These are phyloP conservation scores for Epicoccum sorghinum DNA, from an alignment of 2,329 filamentous ascomycete species.

Conservation along the genomic window DNA sequence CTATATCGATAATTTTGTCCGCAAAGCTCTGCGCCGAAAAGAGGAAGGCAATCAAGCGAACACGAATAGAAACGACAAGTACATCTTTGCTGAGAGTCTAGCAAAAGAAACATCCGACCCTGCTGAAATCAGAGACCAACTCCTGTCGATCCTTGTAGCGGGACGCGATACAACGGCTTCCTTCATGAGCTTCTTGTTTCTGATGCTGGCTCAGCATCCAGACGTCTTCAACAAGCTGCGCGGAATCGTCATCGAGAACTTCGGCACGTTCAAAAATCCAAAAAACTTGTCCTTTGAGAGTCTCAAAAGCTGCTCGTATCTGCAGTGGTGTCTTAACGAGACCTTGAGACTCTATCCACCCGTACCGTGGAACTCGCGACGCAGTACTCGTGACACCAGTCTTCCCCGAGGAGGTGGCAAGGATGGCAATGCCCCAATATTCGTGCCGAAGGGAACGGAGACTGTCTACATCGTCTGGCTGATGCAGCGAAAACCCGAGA, in stretches of 20 bases:
- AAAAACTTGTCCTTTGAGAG: conserved; percentile 13
- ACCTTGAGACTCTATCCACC: conserved; percentile 28
- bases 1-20: conserved; percentile 29
- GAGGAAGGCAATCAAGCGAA: background rate
- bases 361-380: conserved; percentile 32
- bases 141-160: conserved; percentile 81
- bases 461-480: conserved; percentile 19
- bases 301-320: conserved; percentile 20
- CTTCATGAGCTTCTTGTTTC: conserved; percentile 59
- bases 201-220: conserved; percentile 44
- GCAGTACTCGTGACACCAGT: conserved; percentile 28
- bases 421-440: conserved; percentile 30
- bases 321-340: conserved; percentile 33
- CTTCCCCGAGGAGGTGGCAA: conserved; percentile 38
- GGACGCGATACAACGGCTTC: conserved; percentile 84
- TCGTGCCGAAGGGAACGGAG: conserved; percentile 23
- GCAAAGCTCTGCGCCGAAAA: conserved; percentile 32
- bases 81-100: conserved; percentile 3
- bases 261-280: conserved; percentile 40
- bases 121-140: conserved; percentile 34
- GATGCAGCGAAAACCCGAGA: conserved; percentile 28
- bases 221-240: conserved; percentile 47
- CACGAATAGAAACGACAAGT: background rate
- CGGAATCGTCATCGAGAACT: conserved; percentile 27
- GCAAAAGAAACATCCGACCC: conserved; percentile 9